Percentiles rank a stretch among this genome's conserved stretches.
Conservation (phyloP, 176 grass and related monocot species). For the Typha latifolia region DNA sequence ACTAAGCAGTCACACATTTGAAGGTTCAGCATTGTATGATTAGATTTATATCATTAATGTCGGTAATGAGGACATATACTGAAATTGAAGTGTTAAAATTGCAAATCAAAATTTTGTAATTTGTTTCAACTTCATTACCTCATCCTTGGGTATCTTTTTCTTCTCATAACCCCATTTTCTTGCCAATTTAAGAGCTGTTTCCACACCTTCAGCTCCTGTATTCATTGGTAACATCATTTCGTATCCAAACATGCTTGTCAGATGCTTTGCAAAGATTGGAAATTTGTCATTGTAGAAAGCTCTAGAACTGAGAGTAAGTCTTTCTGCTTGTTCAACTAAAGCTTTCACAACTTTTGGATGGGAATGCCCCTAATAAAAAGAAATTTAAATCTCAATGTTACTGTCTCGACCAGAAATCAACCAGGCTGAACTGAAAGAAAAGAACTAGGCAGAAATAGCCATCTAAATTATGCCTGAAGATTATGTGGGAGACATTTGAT, state of each 20-base stretch:
- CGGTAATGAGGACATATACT: too few relatives aligned
- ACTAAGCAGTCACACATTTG: too few relatives aligned
- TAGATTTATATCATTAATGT: too few relatives aligned
- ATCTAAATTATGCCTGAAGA: too few relatives aligned
- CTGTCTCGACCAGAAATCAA: not conserved
- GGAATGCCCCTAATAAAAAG: constrained; percentile 63
- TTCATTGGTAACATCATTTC: constrained; percentile 99
- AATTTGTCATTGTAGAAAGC: constrained; percentile 94
- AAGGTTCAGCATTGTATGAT: too few relatives aligned
- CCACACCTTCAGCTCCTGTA: constrained; percentile 95
- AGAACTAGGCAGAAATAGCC: too few relatives aligned
- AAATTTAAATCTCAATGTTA: not conserved
- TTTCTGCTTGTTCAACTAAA: constrained; percentile 72
- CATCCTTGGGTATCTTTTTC: constrained; percentile 72
- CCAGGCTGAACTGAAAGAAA: not conserved
- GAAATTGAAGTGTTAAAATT: not conserved
- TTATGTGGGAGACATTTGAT: too few relatives aligned
- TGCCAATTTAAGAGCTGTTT: constrained; percentile 89
- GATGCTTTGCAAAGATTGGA: constrained; percentile 66
- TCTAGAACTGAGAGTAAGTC: constrained; percentile 90
- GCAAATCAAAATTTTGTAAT: not conserved
- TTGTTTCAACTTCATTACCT: constrained; percentile 29
- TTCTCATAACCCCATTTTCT: constrained; percentile 98
- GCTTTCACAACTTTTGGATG: constrained; percentile 81
- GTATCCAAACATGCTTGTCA: constrained; percentile 82